Evolutionary conservation across 331 rosid genomes (phyloP), one percentile per base, ranked within the genome.

Genomic region (Cucumis variabilis): DNA sequence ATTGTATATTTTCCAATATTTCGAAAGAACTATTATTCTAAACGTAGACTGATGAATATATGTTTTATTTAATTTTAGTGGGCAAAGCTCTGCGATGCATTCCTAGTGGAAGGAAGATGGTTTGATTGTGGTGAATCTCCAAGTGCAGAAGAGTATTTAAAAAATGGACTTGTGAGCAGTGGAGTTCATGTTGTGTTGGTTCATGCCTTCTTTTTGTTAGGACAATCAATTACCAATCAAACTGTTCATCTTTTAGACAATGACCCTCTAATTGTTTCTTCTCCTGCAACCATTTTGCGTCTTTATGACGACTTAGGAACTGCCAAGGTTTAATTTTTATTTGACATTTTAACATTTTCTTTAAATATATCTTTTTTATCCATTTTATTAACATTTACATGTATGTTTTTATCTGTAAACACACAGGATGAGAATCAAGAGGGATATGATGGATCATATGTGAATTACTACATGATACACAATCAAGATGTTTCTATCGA

Each of bases 261-360:
- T 28, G 58, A 81, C 50, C 94, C 93, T 9, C 28, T 41, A 50
- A 30, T 94, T 44, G n/a, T 91, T 75, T 90, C 93, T n/a, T 82
- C 93, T 25, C 3, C 77, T 1, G 93, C 90, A 27, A 90, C 90
- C 19, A 92, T 93, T 86, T 90, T 93, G 63, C 80, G 95, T 9
- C 87, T 94, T 4, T 92, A 93, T 86, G 97, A 95, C 82, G 98
- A 94, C 82, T 55, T 92, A 0, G 94, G 94, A 71, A 92, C 89
- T 13, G 89, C 89, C 21, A 78, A 66, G 90, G 95, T 76, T 58
- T 11, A 17, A 58, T 16, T 12, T 58, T 4, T 11, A 5, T 11
- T 67, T 67, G 11, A n/a, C 28, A 58, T 58, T 44, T 44, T 44
- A 44, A 0, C 23, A 16, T 58, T 58, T 58, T 17, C 9, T 4